phyloP scores from a whole-genome alignment of 805 yeast species.

The Cyberlindnera maclurae region DNA sequence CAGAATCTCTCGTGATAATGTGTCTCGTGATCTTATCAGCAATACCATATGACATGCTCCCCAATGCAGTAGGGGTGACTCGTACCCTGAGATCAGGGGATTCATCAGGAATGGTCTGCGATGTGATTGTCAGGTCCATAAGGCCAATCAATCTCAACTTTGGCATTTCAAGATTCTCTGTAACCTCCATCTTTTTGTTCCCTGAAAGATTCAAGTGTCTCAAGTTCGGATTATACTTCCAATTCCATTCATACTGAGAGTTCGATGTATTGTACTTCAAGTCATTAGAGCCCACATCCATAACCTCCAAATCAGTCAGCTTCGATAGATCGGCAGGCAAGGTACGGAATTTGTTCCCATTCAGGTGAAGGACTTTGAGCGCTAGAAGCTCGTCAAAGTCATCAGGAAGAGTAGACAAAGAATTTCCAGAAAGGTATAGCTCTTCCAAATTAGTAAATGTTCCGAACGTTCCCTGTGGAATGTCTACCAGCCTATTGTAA shows the following conservation, averaged over 20 bases:
- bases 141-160: slow-evolving; percentile 71
- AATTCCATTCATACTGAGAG: slow-evolving; percentile 96
- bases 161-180: slow-evolving; percentile 70
- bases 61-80: slow-evolving; percentile 77
- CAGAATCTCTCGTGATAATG: slow-evolving; percentile 75
- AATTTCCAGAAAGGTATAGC: slow-evolving; percentile 78
- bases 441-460: slow-evolving; percentile 51
- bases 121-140: slow-evolving; percentile 92
- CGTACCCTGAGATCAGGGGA: slow-evolving; percentile 75
- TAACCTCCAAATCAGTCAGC: slow-evolving; percentile 50
- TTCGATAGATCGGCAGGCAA: slow-evolving; percentile 84
- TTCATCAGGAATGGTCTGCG: slow-evolving; percentile 87
- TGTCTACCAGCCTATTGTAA: slow-evolving; percentile 77
- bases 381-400: slow-evolving; percentile 62
- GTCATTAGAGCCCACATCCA: slow-evolving; percentile 89
- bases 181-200: slow-evolving; percentile 85
- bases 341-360: slow-evolving; percentile 79
- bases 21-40: slow-evolving; percentile 77
- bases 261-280: slow-evolving; percentile 88
- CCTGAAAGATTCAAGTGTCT: slow-evolving; percentile 86
- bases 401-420: slow-evolving; percentile 68
- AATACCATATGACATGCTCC: slow-evolving; percentile 77
- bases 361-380: slow-evolving; percentile 58
- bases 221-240: slow-evolving; percentile 78
- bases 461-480: slow-evolving; percentile 66